These are phyloP conservation scores for Mrakiaceae sp. DNA, from an alignment of 1,284 basidiomycete genomes.

Conservation along the genomic window DNA sequence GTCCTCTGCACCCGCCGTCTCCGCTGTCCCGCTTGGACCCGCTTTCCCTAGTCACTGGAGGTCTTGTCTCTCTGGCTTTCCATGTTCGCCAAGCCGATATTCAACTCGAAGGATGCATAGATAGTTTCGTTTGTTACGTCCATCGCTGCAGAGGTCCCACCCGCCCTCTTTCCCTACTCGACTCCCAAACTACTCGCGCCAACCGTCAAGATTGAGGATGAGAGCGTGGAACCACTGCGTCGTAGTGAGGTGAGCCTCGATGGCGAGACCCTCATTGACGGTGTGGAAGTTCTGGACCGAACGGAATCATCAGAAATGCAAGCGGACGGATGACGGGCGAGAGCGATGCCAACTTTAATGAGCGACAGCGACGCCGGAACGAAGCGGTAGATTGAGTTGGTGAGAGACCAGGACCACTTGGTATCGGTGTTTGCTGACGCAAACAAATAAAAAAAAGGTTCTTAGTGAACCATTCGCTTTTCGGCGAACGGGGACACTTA, in stretches of 20 bases:
- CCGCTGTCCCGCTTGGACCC: too few relatives aligned
- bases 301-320: neutral
- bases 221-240: neutral
- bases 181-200: neutral
- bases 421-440: slow-evolving; percentile 35
- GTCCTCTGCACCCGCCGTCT: too few relatives aligned
- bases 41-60: too few relatives aligned
- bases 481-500: neutral
- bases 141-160: neutral
- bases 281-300: slow-evolving; percentile 11
- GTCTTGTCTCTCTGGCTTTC: too few relatives aligned
- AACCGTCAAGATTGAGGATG: neutral
- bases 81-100: neutral
- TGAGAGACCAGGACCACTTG: slow-evolving; percentile 35
- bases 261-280: slow-evolving; percentile 15
- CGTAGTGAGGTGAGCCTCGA: slow-evolving; percentile 35
- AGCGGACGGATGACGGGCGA: neutral
- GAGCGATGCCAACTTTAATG: slow-evolving; percentile 8
- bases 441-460: neutral
- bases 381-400: slow-evolving; percentile 40
- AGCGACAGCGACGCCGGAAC: slow-evolving; percentile 28
- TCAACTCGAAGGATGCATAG: neutral
- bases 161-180: neutral
- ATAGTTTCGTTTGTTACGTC: slow-evolving; percentile 7
- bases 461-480: neutral